phyloP scores from a whole-genome alignment of 805 yeast species.

The Kodamaea fukazawae region DNA sequence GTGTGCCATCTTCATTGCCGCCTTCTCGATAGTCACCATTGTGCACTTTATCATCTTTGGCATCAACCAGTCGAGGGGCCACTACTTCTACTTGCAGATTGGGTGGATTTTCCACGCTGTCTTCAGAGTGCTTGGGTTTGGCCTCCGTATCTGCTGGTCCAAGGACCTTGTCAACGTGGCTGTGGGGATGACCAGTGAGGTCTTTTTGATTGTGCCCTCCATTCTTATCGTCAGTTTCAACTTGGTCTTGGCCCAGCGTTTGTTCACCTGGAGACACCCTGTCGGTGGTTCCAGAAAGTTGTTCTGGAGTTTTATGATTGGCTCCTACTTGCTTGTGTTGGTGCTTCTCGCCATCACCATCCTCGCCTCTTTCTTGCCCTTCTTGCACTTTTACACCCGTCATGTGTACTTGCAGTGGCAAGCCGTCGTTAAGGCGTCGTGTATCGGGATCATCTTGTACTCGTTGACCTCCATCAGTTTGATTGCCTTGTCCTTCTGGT shows the following conservation, averaged over 20 bases:
- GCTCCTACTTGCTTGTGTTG: constrained; percentile 10
- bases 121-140: constrained; percentile 13
- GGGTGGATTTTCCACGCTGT: constrained; percentile 12
- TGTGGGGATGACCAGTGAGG: constrained; percentile 13
- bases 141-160: constrained; percentile 13
- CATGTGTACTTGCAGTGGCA: constrained; percentile 8
- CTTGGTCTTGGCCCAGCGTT: constrained; percentile 18
- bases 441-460: constrained; percentile 15
- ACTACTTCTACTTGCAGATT: constrained; percentile 15
- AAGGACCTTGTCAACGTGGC: constrained; percentile 5
- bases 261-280: constrained; percentile 21
- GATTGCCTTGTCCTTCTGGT: constrained; percentile 20
- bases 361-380: constrained; percentile 14
- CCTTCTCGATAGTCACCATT: constrained; percentile 9
- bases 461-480: constrained; percentile 16
- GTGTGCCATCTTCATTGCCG: constrained; percentile 10
- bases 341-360: constrained; percentile 13
- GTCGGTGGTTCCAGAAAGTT: constrained; percentile 19
- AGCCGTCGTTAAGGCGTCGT: constrained; percentile 12
- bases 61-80: constrained; percentile 15
- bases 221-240: constrained; percentile 14
- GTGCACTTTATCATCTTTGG: constrained; percentile 11
- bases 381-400: constrained; percentile 9
- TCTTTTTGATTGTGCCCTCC: constrained; percentile 15
- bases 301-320: constrained; percentile 16